phyloP scores from a whole-genome alignment of 1,139 yeast species.

The Nakaseomyces uthaithaninus region DNA sequence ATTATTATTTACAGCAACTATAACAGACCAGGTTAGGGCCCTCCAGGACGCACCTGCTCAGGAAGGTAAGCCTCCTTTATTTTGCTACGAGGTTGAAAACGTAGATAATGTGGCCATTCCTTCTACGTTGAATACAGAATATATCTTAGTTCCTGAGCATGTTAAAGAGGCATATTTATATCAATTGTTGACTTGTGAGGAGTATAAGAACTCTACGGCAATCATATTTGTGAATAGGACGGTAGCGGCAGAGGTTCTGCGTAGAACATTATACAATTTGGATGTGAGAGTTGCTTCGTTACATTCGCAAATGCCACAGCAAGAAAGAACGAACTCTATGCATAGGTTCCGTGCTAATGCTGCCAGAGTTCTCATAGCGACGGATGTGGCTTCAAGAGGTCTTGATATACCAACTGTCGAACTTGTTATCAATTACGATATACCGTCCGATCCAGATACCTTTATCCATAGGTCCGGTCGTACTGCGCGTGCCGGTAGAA shows the following conservation, averaged over 20 bases:
- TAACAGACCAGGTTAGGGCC: conserved; percentile 83
- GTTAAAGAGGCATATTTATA: conserved; percentile 86
- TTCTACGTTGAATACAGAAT: conserved; percentile 51
- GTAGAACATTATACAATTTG: conserved; percentile 64
- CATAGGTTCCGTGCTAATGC: conserved; percentile 93
- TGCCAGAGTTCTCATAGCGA: conserved; percentile 83
- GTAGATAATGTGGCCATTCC: conserved; percentile 73
- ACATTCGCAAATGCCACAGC: conserved; percentile 92
- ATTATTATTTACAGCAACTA: conserved; percentile 87
- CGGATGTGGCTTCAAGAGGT: conserved; percentile 97
- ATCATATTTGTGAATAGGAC: conserved; percentile 91
- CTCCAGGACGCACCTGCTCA: conserved; percentile 61
- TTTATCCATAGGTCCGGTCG: conserved; percentile 98
- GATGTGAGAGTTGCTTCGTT: conserved; percentile 80
- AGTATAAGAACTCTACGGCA: conserved; percentile 57
- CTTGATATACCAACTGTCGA: conserved; percentile 90
- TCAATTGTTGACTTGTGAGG: conserved; percentile 54
- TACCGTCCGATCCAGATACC: conserved; percentile 95
- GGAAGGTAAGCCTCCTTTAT: conserved; percentile 57
- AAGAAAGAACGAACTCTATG: conserved; percentile 79
- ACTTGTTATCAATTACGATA: conserved; percentile 80
- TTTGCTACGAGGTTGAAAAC: conserved; percentile 73
- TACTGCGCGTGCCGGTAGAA: conserved; percentile 98
- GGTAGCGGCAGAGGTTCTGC: conserved; percentile 73
- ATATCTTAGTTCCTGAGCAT: conserved; percentile 60